Evolutionary conservation across 108 stramenopile species (phyloP), one percentile per base, ranked within the genome.

Genomic region (Parietichytrium sp.): DNA sequence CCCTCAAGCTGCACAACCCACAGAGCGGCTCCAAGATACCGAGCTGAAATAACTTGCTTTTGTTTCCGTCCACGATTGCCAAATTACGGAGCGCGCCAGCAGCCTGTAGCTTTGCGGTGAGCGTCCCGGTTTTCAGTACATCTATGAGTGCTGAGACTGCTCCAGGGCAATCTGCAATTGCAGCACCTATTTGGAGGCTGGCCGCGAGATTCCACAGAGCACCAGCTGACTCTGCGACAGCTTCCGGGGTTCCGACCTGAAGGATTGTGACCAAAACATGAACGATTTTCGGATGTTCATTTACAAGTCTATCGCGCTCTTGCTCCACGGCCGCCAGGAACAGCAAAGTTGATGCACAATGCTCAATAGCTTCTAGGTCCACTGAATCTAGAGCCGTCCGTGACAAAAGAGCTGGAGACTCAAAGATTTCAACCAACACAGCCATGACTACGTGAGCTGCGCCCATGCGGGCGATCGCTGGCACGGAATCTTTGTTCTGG

Each of bases 151-250:
- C 61, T 6, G 42, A 33, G 38, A 72, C 33, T 16, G 61, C 61
- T n/a, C 61, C 61, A 6, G 61, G 61, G 38, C 38, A 45, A 42
- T 6, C 42, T 33, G 61, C 61, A 25, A 72, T 72, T 33, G 45
- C 20, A 42, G 38, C 45, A n/a, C 61, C 61, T n/a, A 72, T 72
- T n/a, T 72, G 38, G 33, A 72, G 42, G 61, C 61, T 72, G 10
- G 61, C 61, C 23, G 61, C 61, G 33, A 72, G 61, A 25, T 72
- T 72, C 61, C 61, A 72, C 61, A 72, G 33, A 16, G 61, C 61
- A n/a, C 61, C 61, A 27, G 61, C 61, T 7, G 61, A 33, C 42
- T 72, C 61, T 0, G 61, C 61, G 0, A 72, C 61, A n/a, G 61
- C 45, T 27, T 72, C 61, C 20, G 61, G 20, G 10, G 61, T 31